These are phyloP conservation scores for Dactylonectria macrodidyma DNA, from an alignment of 2,329 filamentous ascomycete species.

Conservation along the genomic window DNA sequence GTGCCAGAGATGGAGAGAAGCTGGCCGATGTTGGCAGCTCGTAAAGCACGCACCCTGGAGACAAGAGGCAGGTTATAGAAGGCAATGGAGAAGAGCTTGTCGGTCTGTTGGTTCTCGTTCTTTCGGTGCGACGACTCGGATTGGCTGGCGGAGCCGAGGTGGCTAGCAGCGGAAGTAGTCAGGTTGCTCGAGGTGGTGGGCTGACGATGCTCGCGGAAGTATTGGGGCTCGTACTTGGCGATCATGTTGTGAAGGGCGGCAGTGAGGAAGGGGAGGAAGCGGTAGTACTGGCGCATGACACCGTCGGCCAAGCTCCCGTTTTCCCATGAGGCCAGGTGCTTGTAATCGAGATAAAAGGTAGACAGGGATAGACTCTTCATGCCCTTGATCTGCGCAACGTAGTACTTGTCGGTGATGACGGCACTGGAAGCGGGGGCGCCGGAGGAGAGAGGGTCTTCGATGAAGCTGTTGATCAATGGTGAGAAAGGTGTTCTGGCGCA, in stretches of 20 bases:
- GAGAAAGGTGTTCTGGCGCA: background rate
- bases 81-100: constrained; percentile 93
- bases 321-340: constrained; percentile 83
- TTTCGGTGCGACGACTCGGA: constrained; percentile 81
- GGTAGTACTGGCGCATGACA: constrained; percentile 92
- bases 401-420: constrained; percentile 84
- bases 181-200: constrained; percentile 81
- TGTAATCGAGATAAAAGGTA: constrained; percentile 89
- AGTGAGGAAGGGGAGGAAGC: constrained; percentile 92
- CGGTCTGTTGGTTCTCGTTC: constrained; percentile 94
- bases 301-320: constrained; percentile 88
- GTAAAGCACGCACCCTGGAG: constrained; percentile 86
- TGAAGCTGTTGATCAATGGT: constrained; percentile 63
- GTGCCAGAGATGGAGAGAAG: constrained; percentile 97
- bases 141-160: constrained; percentile 73
- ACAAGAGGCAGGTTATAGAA: constrained; percentile 95
- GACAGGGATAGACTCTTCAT: constrained; percentile 83
- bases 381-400: constrained; percentile 86
- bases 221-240: constrained; percentile 92
- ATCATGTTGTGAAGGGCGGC: constrained; percentile 93
- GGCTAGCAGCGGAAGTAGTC: constrained; percentile 77
- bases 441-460: constrained; percentile 77
- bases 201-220: constrained; percentile 93
- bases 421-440: constrained; percentile 77
- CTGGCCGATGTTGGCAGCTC: constrained; percentile 92